Evolutionary conservation across 2,329 filamentous ascomycete species (phyloP), one percentile per base, ranked within the genome.

Genomic region (Colletotrichum liriopes): DNA sequence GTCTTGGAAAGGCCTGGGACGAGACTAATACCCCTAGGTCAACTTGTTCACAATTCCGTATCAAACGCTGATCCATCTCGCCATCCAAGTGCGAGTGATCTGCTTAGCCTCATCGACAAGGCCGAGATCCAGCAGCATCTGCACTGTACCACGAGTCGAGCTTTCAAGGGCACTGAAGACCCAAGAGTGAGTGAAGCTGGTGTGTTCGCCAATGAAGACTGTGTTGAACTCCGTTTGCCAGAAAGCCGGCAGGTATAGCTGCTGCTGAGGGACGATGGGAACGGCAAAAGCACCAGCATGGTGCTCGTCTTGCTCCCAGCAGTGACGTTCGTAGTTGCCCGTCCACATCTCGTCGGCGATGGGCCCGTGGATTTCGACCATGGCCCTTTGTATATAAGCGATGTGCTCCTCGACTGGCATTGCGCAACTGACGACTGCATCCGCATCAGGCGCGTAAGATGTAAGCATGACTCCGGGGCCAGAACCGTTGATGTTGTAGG

Each of bases 61-160:
- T 20, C 32, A 74, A 6, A 74, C 61, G 11, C 70, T 76, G 5
- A 81, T 89, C 88, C 88, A 91, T 55, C 88, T 82, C 2, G 86
- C 88, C 89, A 91, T 91, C 89, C 89, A 91, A 3, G 83, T 85
- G 23, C 87, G 78, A 0, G 86, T 86, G 32, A 90, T 80, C 71
- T 85, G 76, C 80, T 91, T 91, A 0, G 89, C 89, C 79, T 91
- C 90, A 78, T 91, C 89, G 1, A 91, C 88, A 29, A 91, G 76
- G 0, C 89, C 89, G 77, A 90, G 68, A 43, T 86, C 85, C 56
- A 89, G 78, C 75, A 91, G 76, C 70, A 91, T 67, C 77, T 91
- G 89, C 1, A 85, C 83, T 0, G 87, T 87, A 0, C 89, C 89
- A 1, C 89, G 81, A 0, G 89, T 86, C 0, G 88, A 88, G 35